Evolutionary conservation across 2,329 filamentous ascomycete genomes (phyloP), one percentile per base, ranked within the genome.

Genomic region (Colletotrichum lini): DNA sequence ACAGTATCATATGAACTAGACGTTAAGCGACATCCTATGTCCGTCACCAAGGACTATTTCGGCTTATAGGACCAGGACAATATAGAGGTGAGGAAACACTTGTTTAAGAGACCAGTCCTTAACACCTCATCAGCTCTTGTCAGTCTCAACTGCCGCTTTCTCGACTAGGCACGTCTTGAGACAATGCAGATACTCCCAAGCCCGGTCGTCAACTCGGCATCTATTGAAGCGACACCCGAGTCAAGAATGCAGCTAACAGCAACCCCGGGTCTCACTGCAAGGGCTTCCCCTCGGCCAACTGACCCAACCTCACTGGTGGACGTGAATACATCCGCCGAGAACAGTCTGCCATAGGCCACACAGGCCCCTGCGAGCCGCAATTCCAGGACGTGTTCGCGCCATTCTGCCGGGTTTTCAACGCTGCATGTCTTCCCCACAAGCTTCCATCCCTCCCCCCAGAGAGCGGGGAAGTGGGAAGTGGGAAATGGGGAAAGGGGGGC

Each of bases 241-340:
- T 15, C 26, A 2, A 2, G 13, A 13, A 5, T 13, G 53, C 12
- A 21, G 18, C 18, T 15, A 23, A 18, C 13, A 6, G 12, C 1
- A 23, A 42, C 18, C 18, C 3, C 3, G 13, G 15, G 52, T 13
- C 12, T 42, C 35, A n/a, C 6, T 21, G 30, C 42, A 9, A 15
- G 59, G 65, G 44, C 1, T 38, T 40, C 35, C 59, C 23, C 52
- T 23, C 12, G 44, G 23, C 18, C 15, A 30, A 7, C n/a, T 18
- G n/a, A 38, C 12, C 1, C 16, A 26, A 23, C 21, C 42, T 49
- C 7, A 67, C 56, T 70, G 63, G 67, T 67, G 67, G 67, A 67
- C 21, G 38, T 3, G 23, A 56, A 26, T 49, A 66, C 49, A n/a
- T 44, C 67, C 67, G 62, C 50, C 12, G 1, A 52, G 18, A 8